A percentile compares a stretch with the other conserved stretches of the same genome.
Conservation (phyloP, 2,329 filamentous ascomycete genomes). For the Ceratocystis papillata region DNA sequence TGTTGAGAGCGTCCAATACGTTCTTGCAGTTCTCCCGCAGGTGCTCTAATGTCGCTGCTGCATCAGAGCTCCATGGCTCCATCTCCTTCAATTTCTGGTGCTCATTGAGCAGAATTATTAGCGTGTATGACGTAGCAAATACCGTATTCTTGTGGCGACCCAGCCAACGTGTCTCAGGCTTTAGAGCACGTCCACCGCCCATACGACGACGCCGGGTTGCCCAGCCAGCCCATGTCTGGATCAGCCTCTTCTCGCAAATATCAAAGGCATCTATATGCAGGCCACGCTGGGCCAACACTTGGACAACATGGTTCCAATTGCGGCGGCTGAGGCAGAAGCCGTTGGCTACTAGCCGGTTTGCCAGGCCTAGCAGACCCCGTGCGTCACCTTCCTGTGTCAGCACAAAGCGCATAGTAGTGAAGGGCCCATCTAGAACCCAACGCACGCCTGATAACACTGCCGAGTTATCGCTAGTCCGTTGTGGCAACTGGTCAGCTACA, state of each 20-base stretch:
- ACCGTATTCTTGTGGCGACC: constrained; percentile 31
- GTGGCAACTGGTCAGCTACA: constrained; percentile 15
- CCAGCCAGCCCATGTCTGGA: constrained; percentile 73
- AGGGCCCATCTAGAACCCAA: constrained; percentile 40
- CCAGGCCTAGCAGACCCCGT: constrained; percentile 39
- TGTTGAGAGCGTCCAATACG: constrained; percentile 30
- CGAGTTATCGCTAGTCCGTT: not conserved
- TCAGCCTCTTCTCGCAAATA: constrained; percentile 65
- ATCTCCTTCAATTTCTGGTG: constrained; percentile 42
- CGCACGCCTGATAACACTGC: constrained; percentile 35
- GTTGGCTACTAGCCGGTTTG: constrained; percentile 46
- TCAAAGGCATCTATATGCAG: constrained; percentile 57
- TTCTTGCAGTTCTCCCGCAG: constrained; percentile 32
- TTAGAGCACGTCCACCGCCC: constrained; percentile 25
- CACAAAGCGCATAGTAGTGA: constrained; percentile 41
- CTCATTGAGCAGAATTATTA: constrained; percentile 40
- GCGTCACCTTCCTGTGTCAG: constrained; percentile 35
- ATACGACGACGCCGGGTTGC: constrained; percentile 30
- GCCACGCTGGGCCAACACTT: constrained; percentile 51
- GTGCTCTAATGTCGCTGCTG: constrained; percentile 30
- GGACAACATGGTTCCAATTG: constrained; percentile 73
- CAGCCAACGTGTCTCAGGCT: constrained; percentile 27
- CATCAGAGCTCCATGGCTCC: constrained; percentile 40
- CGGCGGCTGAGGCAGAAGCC: constrained; percentile 66
- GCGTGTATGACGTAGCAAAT: constrained; percentile 37